phyloP scores from a whole-genome alignment of 768 basidiomycete species.

The Amanita jacksonii region DNA sequence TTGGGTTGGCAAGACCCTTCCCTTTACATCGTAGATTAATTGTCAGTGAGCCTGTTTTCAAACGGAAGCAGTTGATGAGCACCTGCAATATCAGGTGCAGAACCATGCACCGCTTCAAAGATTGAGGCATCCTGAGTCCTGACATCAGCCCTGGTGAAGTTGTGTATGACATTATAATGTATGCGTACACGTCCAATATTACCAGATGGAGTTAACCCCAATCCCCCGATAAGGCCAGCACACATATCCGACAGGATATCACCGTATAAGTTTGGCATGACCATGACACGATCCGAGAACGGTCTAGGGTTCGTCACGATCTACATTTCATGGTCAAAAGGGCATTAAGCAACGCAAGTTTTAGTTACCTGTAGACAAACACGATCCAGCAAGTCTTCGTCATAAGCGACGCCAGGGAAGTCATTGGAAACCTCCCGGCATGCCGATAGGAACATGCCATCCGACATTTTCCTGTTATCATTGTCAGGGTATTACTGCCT shows the following conservation, averaged over 20 bases:
- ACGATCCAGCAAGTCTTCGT: conserved; percentile 95
- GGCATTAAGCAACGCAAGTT: neutral
- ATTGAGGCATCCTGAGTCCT: conserved; percentile 86
- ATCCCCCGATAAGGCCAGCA: conserved; percentile 94
- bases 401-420: conserved; percentile 87
- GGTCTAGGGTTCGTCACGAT: conserved; percentile 90
- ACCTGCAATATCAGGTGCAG: conserved; percentile 98
- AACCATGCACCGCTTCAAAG: conserved; percentile 99
- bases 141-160: conserved; percentile 6
- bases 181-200: conserved; percentile 84
- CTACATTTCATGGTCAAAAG: conserved; percentile 24
- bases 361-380: conserved; percentile 77
- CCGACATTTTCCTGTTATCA: conserved; percentile 89
- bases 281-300: conserved; percentile 96
- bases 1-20: conserved; percentile 96
- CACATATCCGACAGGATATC: conserved; percentile 98
- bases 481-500: conserved; percentile 2
- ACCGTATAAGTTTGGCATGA: conserved; percentile 98
- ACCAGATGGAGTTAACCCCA: conserved; percentile 94
- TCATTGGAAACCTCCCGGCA: conserved; percentile 95
- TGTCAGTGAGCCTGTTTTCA: no score
- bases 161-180: neutral
- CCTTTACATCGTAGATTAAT: no score
- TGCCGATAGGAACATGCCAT: conserved; percentile 98
- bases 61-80: no score